phyloP scores from a whole-genome alignment of 495 filamentous ascomycete species.

The Acidomyces sp. region DNA sequence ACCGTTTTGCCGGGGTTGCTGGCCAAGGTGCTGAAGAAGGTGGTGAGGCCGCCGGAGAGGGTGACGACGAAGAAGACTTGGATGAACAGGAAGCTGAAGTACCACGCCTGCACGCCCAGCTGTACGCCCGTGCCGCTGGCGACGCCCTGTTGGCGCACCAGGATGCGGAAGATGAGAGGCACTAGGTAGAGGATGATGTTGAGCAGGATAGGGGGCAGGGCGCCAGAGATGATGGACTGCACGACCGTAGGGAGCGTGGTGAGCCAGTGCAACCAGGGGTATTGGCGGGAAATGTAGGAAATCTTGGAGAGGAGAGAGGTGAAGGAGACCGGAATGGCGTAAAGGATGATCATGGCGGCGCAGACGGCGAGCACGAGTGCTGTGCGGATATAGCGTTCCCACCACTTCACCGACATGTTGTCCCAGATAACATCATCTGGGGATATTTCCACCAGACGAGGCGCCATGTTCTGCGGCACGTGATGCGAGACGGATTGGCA shows the following conservation, averaged over 20 bases:
- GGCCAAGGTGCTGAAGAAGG: slow-evolving; percentile 50
- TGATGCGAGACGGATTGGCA: slow-evolving; percentile 89
- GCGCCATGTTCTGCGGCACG: slow-evolving; percentile 85
- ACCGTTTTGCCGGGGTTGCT: slow-evolving; percentile 40
- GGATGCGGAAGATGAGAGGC: slow-evolving; percentile 61
- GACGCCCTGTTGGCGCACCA: slow-evolving; percentile 62
- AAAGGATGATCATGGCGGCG: slow-evolving; percentile 66
- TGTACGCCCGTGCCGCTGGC: slow-evolving; percentile 73
- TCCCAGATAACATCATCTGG: slow-evolving; percentile 94
- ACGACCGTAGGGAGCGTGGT: slow-evolving; percentile 46
- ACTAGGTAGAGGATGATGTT: slow-evolving; percentile 69
- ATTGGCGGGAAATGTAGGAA: slow-evolving; percentile 46
- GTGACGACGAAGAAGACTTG: slow-evolving; percentile 91
- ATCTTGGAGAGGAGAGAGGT: slow-evolving; percentile 71
- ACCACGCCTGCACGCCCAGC: slow-evolving; percentile 77
- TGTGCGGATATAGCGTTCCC: slow-evolving; percentile 71
- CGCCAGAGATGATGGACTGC: slow-evolving; percentile 67
- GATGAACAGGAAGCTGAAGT: slow-evolving; percentile 89
- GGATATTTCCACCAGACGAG: slow-evolving; percentile 81
- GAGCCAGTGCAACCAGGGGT: slow-evolving; percentile 62
- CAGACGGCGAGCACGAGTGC: slow-evolving; percentile 50
- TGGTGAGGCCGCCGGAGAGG: slow-evolving; percentile 65
- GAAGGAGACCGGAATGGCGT: slow-evolving; percentile 84
- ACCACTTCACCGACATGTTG: slow-evolving; percentile 96
- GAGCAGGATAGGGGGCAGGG: slow-evolving; percentile 67